Evolutionary conservation across 1,139 yeast genomes (phyloP), one percentile per base, ranked within the genome.

Genomic region (Lodderomyces beijingensis): DNA sequence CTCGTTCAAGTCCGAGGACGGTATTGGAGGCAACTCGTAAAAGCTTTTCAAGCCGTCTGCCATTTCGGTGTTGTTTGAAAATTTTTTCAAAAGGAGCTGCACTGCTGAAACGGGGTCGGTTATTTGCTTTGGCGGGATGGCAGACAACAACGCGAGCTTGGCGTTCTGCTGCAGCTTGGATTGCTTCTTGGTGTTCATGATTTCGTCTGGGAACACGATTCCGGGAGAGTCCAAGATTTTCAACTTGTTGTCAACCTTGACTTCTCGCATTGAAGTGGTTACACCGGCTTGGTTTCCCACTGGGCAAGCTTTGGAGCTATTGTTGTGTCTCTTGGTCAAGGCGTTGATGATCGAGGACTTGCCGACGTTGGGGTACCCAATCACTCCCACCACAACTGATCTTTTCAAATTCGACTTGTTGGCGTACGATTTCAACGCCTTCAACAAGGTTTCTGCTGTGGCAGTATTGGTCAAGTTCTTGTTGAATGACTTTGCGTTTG

Each of bases 231-330:
- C 98, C 53, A 91, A 71, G 42, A 91, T 72, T 58, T 84, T 86
- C 47, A 91, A 73, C 58, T 88, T 88, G 53, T 79, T 83, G 56
- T 91, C 98, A 41, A 91, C 75, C 62, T 91, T 91, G 39, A 91
- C 88, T 58, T 88, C 95, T 62, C 96, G 78, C 57, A 91, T 67
- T 3, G 91, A 69, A 1, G 96, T 89, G 19, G 98, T 91, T 24
- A 91, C 91, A 55, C 98, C 98, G 3, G 99, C 97, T 62, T 85
- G 93, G 50, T 94, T 93, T 29, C 98, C 99, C 21, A 86, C 95
- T 10, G 98, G 97, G 55, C 98, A 91, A 8, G 91, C 93, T 47
- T 72, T 76, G 28, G 77, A 65, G 38, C 53, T 53, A 44, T 67
- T 63, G 33, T 91, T 88, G 52, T 86, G 93, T 61, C 95, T 80